Conservation (phyloP, 1,284 basidiomycete species). For the Fomitopsis betulina region DNA sequence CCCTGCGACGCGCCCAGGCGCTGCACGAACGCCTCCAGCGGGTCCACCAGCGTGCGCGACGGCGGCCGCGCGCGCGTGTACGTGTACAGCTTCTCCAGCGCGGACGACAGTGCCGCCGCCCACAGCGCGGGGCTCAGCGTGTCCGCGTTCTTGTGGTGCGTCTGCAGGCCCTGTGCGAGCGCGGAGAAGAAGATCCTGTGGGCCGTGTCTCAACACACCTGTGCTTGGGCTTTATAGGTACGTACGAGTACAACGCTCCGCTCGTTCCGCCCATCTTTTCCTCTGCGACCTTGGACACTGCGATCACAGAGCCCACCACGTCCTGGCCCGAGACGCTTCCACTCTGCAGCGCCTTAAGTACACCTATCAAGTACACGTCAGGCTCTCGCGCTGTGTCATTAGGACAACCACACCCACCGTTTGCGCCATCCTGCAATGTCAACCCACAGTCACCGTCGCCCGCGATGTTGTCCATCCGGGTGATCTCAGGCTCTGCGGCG, state of each 20-base stretch:
- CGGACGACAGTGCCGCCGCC: constrained; percentile 54
- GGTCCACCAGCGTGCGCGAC: constrained; percentile 89
- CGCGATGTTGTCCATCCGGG: constrained; percentile 80
- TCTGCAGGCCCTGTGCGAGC: constrained; percentile 73
- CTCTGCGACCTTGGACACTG: constrained; percentile 74
- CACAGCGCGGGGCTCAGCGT: constrained; percentile 52
- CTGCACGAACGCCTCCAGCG: constrained; percentile 78
- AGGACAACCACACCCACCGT: constrained; percentile 29
- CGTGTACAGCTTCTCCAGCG: constrained; percentile 73
- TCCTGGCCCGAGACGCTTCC: constrained; percentile 56
- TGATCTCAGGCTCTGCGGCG: constrained; percentile 83
- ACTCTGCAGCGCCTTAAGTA: constrained; percentile 44
- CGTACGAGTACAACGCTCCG: constrained; percentile 87
- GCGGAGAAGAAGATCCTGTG: constrained; percentile 83
- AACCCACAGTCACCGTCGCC: constrained; percentile 79
- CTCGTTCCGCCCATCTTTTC: constrained; percentile 91
- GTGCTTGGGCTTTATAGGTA: constrained; percentile 9
- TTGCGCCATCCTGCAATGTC: constrained; percentile 74
- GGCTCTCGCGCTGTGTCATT: background rate
- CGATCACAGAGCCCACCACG: constrained; percentile 60
- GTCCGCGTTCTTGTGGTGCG: constrained; percentile 26
- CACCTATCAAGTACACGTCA: constrained; percentile 31
- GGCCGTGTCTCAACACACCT: background rate
- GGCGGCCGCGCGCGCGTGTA: constrained; percentile 90
- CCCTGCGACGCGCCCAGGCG: constrained; percentile 38